These are phyloP conservation scores for Arthromyces matolae DNA, from an alignment of 768 basidiomycete genomes.

Conservation along the genomic window DNA sequence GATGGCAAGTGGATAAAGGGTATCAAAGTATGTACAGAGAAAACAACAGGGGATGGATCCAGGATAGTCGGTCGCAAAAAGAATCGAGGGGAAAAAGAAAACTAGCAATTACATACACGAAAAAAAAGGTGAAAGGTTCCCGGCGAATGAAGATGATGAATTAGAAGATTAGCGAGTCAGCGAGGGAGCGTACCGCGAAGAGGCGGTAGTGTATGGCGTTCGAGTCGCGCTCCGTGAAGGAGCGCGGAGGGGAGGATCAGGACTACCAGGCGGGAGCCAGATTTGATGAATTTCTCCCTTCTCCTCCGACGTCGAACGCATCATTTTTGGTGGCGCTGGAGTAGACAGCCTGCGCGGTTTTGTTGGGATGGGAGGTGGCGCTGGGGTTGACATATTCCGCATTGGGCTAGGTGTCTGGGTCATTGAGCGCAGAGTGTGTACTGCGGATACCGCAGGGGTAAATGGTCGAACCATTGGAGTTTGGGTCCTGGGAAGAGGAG, in stretches of 20 bases:
- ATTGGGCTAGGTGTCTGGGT: constrained; percentile 32
- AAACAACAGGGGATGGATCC: constrained; percentile 10
- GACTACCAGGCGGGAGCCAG: constrained; percentile 52
- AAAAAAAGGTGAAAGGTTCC: constrained; percentile 9
- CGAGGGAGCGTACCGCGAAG: constrained; percentile 21
- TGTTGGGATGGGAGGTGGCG: constrained; percentile 33
- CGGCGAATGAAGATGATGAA: constrained; percentile 13
- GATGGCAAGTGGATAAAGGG: constrained; percentile 19
- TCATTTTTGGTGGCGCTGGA: constrained; percentile 55
- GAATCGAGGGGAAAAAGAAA: constrained; percentile 2
- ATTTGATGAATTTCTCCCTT: constrained; percentile 58
- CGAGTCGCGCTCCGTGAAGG: constrained; percentile 24
- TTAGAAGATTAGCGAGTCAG: constrained; percentile 16
- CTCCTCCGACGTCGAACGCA: constrained; percentile 63
- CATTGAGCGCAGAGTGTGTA: constrained; percentile 29
- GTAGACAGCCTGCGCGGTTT: constrained; percentile 50
- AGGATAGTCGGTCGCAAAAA: constrained; percentile 18
- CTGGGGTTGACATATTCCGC: constrained; percentile 35
- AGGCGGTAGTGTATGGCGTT: constrained; percentile 19
- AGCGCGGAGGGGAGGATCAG: constrained; percentile 20
- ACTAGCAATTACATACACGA: constrained; percentile 27
- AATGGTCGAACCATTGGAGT: constrained; percentile 29
- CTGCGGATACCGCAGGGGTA: constrained; percentile 44
- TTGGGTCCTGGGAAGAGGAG: constrained; percentile 23
- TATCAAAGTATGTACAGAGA: constrained; percentile 34